Evolutionary conservation across 1,139 yeast species (phyloP).

Genomic region (Scheffersomyces lignicola): DNA sequence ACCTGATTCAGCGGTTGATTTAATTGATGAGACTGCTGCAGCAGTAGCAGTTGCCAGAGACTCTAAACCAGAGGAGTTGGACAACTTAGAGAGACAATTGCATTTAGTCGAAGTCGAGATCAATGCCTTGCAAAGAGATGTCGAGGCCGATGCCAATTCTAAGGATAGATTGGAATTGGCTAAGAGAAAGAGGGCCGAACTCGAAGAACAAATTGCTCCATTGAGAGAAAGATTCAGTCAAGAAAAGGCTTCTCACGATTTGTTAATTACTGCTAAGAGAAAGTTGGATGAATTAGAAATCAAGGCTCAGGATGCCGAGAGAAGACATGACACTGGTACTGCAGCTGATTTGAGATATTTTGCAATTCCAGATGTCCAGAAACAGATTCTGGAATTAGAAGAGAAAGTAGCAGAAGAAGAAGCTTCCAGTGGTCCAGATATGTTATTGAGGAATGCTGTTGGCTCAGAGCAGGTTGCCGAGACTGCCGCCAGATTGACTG

Average conservation of each 20-base stretch:
- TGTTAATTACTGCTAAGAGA: constrained; percentile 83
- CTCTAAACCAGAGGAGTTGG: constrained; percentile 96
- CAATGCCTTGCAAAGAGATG: constrained; percentile 94
- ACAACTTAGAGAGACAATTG: constrained; percentile 86
- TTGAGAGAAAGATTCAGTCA: constrained; percentile 80
- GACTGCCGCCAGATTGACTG: constrained; percentile 95
- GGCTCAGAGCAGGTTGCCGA: constrained; percentile 93
- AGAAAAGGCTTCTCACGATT: constrained; percentile 91
- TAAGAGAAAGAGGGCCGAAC: constrained; percentile 71
- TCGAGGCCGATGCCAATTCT: constrained; percentile 82
- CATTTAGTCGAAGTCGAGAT: constrained; percentile 93
- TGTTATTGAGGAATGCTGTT: constrained; percentile 83
- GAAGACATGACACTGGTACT: constrained; percentile 91
- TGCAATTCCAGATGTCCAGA: constrained; percentile 91
- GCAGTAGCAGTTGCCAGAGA: constrained; percentile 98
- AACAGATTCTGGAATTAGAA: constrained; percentile 76
- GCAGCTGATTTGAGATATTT: constrained; percentile 96
- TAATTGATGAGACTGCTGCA: constrained; percentile 96
- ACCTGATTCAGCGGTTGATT: constrained; percentile 97
- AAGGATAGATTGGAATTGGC: constrained; percentile 84
- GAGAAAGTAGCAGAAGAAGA: constrained; percentile 72
- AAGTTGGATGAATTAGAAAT: constrained; percentile 88
- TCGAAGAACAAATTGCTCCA: constrained; percentile 85
- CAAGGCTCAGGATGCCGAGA: constrained; percentile 94
- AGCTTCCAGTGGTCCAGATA: constrained; percentile 53